phyloP scores from a whole-genome alignment of 176 grass and related monocot genomes.

The Eragrostis nindensis region DNA sequence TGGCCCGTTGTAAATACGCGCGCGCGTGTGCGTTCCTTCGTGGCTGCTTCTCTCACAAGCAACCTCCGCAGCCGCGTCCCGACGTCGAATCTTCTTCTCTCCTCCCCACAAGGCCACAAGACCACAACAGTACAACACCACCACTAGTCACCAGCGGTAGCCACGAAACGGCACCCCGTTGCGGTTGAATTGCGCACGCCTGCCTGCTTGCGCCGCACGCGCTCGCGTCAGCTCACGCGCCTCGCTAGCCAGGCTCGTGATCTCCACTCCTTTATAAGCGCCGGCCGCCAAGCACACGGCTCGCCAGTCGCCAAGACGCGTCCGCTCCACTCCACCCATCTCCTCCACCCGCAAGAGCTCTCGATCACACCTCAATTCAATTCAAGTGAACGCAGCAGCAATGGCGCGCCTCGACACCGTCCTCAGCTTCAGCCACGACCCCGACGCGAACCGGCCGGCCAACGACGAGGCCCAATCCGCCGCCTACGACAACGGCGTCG shows the following conservation, averaged over 20 bases:
- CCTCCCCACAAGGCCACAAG: too few relatives aligned
- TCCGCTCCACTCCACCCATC: background rate
- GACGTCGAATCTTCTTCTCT: background rate
- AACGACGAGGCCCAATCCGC: too few relatives aligned
- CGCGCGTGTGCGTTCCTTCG: background rate
- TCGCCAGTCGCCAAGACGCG: background rate
- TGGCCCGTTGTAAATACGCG: background rate
- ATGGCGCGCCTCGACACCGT: conserved; percentile 31
- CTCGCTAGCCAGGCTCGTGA: too few relatives aligned
- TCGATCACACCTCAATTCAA: background rate
- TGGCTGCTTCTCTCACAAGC: background rate
- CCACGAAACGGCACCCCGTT: too few relatives aligned
- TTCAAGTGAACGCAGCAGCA: background rate
- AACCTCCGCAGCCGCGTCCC: background rate
- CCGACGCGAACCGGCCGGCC: background rate
- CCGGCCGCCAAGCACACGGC: conserved; percentile 6
- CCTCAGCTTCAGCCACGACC: conserved; percentile 33
- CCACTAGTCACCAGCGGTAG: too few relatives aligned
- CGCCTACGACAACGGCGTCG: background rate
- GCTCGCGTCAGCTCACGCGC: background rate
- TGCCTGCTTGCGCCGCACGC: background rate
- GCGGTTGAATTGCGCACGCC: too few relatives aligned
- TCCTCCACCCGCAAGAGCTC: too few relatives aligned
- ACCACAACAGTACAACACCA: too few relatives aligned
- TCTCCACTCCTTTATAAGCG: background rate